Evolutionary conservation across 176 grass and related monocot genomes (phyloP), one percentile per base, ranked within the genome.

Genomic region (Triticum timopheevii): DNA sequence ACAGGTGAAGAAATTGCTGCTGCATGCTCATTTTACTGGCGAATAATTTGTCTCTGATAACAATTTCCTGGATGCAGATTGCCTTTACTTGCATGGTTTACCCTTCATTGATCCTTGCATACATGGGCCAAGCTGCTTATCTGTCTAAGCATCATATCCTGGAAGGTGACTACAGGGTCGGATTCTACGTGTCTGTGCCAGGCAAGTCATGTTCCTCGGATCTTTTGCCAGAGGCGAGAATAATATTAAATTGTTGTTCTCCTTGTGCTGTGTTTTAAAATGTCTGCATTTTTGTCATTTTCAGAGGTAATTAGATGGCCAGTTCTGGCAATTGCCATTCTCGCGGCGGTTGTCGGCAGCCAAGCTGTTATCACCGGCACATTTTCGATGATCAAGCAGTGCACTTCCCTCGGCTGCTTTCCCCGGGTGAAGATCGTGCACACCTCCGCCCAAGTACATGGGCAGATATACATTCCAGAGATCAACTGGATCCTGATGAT

Each of bases 101-200:
- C 71, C 97, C 97, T 66, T 95, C 97, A 9, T 80, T 99, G 85
- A 96, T 99, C 83, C 92, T 99, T 54, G 94, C 97, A 70, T 99
- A 99, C 56, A 99, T 99, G 94, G 97, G 97, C 62, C 97, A 99
- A 90, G 97, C 97, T 69, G 97, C 94, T 69, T 99, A 99, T 77
- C 88, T 99, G 64, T 99, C 90, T 84, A 85, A 72, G 90, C 97
- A 99, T 94, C 94, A 99, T 76, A 83, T 45, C 72, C 90, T 99
- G 45, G 90, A 94, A 89, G 94, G 63, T 88, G 80, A 94, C n/a
- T 99, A 99, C 33, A 86, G 80, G 67, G 96, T 99, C 76, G 94
- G 94, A 82, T 99, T 99, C 92, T 99, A 96, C 47, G 97, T 99
- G 56, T 99, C 97, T 73, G 97, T 99, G 36, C 97, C 94, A 74